Evolutionary conservation across 2,329 filamentous ascomycete species (phyloP), one percentile per base, ranked within the genome.

Genomic region (Colletotrichum brevisporum): DNA sequence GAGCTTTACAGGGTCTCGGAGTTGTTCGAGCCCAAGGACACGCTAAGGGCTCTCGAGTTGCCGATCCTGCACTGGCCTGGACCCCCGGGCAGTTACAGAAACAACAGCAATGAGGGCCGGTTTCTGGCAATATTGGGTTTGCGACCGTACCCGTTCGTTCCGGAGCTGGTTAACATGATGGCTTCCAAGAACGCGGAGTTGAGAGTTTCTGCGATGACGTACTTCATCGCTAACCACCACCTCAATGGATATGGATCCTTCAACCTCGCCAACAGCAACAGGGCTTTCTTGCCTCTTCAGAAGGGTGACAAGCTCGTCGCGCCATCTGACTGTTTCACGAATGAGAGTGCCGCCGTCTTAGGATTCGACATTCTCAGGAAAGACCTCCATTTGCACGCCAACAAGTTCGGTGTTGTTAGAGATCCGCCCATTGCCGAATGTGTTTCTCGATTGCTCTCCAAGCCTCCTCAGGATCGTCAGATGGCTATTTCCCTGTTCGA

Each of bases 61-160:
- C 93, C 93, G 0, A 85, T 97, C 4, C 80, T 97, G 50, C 93
- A 94, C 76, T 98, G 94, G 94, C 92, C 93, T 4, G 92, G 88
- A 0, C 83, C 84, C 24, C 83, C 85, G 12, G 87, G 90, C 4
- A 89, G 86, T 69, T 94, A 91, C 77, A 86, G 89, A 55, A 79
- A 86, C n/a, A 83, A 79, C 60, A 93, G 90, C 72, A 80, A 84
- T 0, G 96, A 99, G 79, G 94, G 89, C 1, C 88, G 85, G 48
- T 96, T 99, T 71, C 81, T 99, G 6, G 79, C 85, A 4, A 81
- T 82, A 6, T 86, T 99, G 10, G 96, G 96, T 0, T 83, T 99
- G 24, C 90, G 90, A 69, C 83, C 88, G 47, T 88, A 87, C 75
- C 96, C 96, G 1, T 85, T 88, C 3, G 92, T 91, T 0, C 84